phyloP scores from a whole-genome alignment of 2,329 filamentous ascomycete species.

The Fusarium anthophilum region DNA sequence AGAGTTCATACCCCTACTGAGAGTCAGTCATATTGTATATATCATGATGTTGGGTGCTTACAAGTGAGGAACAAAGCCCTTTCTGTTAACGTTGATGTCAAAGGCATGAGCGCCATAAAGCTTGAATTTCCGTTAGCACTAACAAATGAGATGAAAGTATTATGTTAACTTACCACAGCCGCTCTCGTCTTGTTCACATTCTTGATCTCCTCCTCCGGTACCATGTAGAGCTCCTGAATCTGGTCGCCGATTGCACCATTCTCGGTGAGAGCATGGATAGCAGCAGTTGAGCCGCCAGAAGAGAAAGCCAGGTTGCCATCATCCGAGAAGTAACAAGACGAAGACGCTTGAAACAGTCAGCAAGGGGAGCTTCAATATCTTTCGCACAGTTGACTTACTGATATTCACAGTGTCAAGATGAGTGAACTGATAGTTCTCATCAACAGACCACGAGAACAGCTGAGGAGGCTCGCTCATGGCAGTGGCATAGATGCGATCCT shows the following conservation, averaged over 20 bases:
- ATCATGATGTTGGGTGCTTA: not conserved
- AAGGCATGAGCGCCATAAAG: conserved; percentile 4
- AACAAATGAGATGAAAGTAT: not conserved
- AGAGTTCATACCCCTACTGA: not conserved
- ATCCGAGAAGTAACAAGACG: not conserved
- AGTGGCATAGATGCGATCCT: not conserved
- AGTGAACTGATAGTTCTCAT: not conserved
- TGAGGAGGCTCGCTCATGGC: conserved; percentile 1
- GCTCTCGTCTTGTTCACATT: conserved; percentile 3
- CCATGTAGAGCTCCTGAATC: not conserved
- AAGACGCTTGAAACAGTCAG: not conserved
- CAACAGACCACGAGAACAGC: not conserved
- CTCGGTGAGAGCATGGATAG: not conserved
- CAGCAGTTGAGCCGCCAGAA: conserved; percentile 1
- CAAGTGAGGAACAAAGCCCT: conserved; percentile 4
- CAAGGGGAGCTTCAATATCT: fast-evolving
- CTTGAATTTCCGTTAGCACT: not conserved
- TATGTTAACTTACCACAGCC: not conserved
- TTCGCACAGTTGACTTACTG: not conserved
- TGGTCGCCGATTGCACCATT: not conserved
- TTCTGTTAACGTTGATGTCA: not conserved
- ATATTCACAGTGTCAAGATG: conserved; percentile 1
- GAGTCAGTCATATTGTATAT: fast-evolving
- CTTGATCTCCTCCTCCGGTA: not conserved
- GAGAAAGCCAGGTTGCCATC: not conserved